A percentile compares a stretch with the other conserved stretches of the same genome.
These are phyloP conservation scores for Elaeis guineensis DNA, from an alignment of 176 grass and related monocot genomes.

Conservation along the genomic window DNA sequence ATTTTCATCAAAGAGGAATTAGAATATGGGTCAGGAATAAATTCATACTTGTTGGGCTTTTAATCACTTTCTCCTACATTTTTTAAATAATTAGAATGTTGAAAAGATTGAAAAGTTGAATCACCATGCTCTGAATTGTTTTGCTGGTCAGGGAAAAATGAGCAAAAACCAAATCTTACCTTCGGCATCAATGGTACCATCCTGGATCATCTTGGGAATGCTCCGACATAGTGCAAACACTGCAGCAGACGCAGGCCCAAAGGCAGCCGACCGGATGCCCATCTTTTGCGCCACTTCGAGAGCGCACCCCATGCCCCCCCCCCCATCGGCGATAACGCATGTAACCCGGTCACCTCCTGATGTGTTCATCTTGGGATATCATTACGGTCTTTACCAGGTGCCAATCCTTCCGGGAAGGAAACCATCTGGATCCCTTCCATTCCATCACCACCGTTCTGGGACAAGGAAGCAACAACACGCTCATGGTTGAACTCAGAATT, in stretches of 20 bases:
- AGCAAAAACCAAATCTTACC: constrained; percentile 26
- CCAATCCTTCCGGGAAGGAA: constrained; percentile 49
- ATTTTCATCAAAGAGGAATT: no score
- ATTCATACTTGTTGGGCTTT: no score
- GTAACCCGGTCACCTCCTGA: constrained; percentile 26
- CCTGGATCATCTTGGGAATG: constrained; percentile 36
- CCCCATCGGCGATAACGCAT: constrained; percentile 39
- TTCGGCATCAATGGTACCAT: constrained; percentile 32
- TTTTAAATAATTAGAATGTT: no score
- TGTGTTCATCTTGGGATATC: constrained; percentile 27
- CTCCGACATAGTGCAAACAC: constrained; percentile 21
- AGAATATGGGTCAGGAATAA: no score
- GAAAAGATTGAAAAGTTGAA: no score
- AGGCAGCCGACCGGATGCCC: constrained; percentile 22
- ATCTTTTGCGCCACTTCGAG: no score
- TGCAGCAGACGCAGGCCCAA: constrained; percentile 38
- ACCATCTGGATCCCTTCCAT: constrained; percentile 37
- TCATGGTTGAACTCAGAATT: constrained; percentile 6
- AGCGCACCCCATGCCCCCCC: constrained; percentile 32
- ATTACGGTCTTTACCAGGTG: constrained; percentile 41
- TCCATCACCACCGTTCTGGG: not conserved
- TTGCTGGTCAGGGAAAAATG: not conserved
- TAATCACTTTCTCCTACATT: no score
- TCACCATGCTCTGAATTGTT: not conserved
- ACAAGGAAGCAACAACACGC: not conserved